Evolutionary conservation across 768 basidiomycete genomes (phyloP), one percentile per base, ranked within the genome.

Genomic region (Boletus barrowsii): DNA sequence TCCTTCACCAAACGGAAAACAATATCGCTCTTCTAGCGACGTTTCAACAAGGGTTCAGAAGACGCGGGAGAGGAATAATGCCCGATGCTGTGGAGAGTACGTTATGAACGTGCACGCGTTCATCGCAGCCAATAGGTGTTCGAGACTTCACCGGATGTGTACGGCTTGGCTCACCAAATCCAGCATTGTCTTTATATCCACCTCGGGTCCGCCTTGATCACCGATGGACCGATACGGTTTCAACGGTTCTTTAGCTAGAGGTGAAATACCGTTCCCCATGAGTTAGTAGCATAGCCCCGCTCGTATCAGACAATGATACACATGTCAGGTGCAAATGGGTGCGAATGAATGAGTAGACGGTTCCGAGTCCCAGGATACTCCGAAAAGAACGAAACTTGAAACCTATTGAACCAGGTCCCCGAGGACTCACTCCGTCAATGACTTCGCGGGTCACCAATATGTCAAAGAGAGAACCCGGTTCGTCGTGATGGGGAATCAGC

Each of bases 201-300:
- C 41, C 26, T 39, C 43, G 46, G 41, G 20, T 10, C 49, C 47
- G 49, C 29, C 41, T 44, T 56, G 53, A 54, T 54, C 43, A 5
- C 64, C 55, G 55, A 48, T 26, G 14, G 15, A 24, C 32, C 10
- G 48, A 54, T 53, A 26, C 26, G 20, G 42, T 18, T 26, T 24
- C 36, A 35, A 40, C 20, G 13, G 42, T 32, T 40, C 17, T 42
- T 36, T 20, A 48, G 15, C 41, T 32, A 29, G 32, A 60, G 18
- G 37, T 48, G 36, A n/a, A 1, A 44, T 24, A 20, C 17, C 5
- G 20, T 40, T 10, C 14, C 35, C 30, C 42, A 42, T 33, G 39
- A 18, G 30, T 17, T 17, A 47, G 26, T 2, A 46, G 26, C 42
- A 51, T 39, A 30, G 35, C 44, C 50, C 9, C 17, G 42, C 18